Percentiles rank a stretch among this genome's conserved stretches.
Conservation (phyloP, 345 rosid species). For the Brassica nigra region DNA sequence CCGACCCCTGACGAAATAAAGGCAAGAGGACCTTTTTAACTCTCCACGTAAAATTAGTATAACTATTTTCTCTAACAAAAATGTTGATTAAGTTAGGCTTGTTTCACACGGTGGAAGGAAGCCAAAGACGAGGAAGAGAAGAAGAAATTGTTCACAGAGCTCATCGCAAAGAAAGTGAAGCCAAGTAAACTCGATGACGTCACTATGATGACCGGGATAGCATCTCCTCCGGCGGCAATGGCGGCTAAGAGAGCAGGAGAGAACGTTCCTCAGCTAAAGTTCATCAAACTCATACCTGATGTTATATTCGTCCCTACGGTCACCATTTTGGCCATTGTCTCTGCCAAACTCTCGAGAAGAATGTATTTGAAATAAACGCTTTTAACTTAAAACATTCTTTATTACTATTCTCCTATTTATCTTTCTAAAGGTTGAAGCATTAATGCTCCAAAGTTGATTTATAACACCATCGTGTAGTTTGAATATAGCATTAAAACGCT, state of each 20-base stretch:
- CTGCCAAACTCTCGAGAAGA: conserved; percentile 72
- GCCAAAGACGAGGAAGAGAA: conserved; percentile 33
- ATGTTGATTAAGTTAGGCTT: conserved; percentile 39
- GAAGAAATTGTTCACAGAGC: conserved; percentile 47
- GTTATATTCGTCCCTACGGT: conserved; percentile 73
- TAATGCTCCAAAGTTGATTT: too few relatives aligned
- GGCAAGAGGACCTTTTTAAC: conserved; percentile 41
- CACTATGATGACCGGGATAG: conserved; percentile 60
- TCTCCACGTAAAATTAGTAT: background rate
- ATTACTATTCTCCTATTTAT: too few relatives aligned
- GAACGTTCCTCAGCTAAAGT: conserved; percentile 65
- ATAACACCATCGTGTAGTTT: too few relatives aligned
- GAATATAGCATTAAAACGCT: too few relatives aligned
- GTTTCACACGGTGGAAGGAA: conserved; percentile 48
- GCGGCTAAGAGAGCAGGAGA: conserved; percentile 84
- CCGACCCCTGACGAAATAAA: conserved; percentile 56
- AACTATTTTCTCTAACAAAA: background rate
- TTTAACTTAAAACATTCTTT: background rate
- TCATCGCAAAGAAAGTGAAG: conserved; percentile 47
- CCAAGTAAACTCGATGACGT: conserved; percentile 62
- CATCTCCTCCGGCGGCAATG: conserved; percentile 84
- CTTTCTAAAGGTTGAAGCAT: too few relatives aligned
- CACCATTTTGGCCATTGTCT: conserved; percentile 61
- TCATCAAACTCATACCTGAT: conserved; percentile 71
- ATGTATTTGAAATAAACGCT: conserved; percentile 39